Evolutionary conservation across 495 filamentous ascomycete genomes (phyloP).

Genomic region (Tricharina praecox): DNA sequence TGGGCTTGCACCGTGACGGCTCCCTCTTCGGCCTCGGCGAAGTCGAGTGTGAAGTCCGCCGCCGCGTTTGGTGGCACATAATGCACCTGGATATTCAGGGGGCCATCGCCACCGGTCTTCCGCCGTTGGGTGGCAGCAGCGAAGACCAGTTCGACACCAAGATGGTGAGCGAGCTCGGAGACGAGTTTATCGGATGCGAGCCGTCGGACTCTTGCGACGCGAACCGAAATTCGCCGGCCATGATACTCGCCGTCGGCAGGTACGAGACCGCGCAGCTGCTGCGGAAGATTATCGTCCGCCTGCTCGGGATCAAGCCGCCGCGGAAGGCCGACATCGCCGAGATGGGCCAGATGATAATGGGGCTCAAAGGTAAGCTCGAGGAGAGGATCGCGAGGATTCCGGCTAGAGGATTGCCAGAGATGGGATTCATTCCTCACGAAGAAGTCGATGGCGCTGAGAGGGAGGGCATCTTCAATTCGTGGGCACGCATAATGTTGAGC

Average conservation of each 20-base stretch:
- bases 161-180: conserved; percentile 20
- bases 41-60: conserved; percentile 50
- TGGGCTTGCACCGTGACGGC: conserved; percentile 58
- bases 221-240: conserved; percentile 12
- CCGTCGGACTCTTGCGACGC: neutral
- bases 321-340: conserved; percentile 16
- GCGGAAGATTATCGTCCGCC: conserved; percentile 13
- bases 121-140: conserved; percentile 19
- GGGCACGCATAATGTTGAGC: conserved; percentile 24
- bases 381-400: conserved; percentile 22
- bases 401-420: conserved; percentile 22
- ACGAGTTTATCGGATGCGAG: conserved; percentile 18
- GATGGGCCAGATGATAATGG: conserved; percentile 21
- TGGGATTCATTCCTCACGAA: conserved; percentile 17
- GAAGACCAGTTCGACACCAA: conserved; percentile 22
- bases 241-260: conserved; percentile 23
- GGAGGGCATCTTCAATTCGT: conserved; percentile 19
- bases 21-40: conserved; percentile 46
- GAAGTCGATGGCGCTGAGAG: conserved; percentile 8
- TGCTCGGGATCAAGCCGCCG: conserved; percentile 17
- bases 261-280: conserved; percentile 19
- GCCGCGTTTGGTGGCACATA: conserved; percentile 60
- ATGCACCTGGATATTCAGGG: conserved; percentile 43
- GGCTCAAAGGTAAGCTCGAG: conserved; percentile 21
- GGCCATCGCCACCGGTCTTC: conserved; percentile 24